Percentiles rank a stretch among this genome's conserved stretches.
phyloP scores from a whole-genome alignment of 768 basidiomycete genomes.

The Hygrocybe punicea region DNA sequence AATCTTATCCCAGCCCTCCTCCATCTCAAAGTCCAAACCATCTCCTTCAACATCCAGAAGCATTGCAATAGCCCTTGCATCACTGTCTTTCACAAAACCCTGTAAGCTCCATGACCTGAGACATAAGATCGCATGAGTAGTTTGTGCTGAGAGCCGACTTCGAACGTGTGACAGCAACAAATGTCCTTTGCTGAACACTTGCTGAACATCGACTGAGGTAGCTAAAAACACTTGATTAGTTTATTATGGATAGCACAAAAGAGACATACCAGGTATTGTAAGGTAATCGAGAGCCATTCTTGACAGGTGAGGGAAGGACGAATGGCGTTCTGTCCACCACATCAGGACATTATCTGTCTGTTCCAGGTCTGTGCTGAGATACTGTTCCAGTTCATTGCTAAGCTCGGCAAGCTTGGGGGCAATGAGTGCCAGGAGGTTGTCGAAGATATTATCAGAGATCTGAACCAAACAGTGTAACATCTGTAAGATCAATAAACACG shows the following conservation, averaged over 20 bases:
- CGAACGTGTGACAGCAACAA: constrained; percentile 24
- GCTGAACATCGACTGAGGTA: constrained; percentile 33
- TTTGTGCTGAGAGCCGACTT: constrained; percentile 22
- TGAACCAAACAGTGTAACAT: too few relatives aligned
- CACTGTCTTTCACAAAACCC: too few relatives aligned
- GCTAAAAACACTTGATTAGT: constrained; percentile 16
- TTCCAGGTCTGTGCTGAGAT: constrained; percentile 20
- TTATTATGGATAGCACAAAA: constrained; percentile 2
- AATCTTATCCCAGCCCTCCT: too few relatives aligned
- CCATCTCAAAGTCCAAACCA: too few relatives aligned
- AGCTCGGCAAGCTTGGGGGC: constrained; percentile 14
- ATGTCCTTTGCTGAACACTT: constrained; percentile 24
- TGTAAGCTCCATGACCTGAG: constrained; percentile 11
- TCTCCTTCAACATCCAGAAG: too few relatives aligned
- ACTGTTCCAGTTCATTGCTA: constrained; percentile 26
- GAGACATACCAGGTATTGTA: constrained; percentile 26
- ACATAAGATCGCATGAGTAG: constrained; percentile 29
- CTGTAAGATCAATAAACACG: too few relatives aligned
- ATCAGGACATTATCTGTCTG: constrained; percentile 14
- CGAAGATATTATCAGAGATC: constrained; percentile 26
- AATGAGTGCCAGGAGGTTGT: constrained; percentile 20
- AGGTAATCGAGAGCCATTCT: constrained; percentile 36
- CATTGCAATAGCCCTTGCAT: too few relatives aligned
- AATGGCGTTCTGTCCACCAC: constrained; percentile 29
- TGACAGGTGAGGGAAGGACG: constrained; percentile 26